phyloP scores from a whole-genome alignment of 225 moss, liverwort and hornwort species.

The Sphagnum contortum region DNA sequence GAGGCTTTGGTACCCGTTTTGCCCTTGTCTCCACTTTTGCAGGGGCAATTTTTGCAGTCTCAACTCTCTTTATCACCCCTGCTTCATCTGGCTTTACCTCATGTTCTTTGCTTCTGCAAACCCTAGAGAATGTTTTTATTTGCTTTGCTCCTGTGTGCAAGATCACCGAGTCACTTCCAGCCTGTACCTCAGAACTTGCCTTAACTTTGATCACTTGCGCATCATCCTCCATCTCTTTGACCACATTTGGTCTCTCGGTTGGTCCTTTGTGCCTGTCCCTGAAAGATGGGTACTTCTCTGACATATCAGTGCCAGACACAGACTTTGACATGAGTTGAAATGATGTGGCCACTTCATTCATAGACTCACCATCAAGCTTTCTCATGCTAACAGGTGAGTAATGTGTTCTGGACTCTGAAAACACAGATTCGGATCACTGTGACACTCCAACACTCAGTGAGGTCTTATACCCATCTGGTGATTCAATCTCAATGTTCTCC shows the following conservation, averaged over 20 bases:
- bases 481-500: conserved; percentile 13
- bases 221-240: conserved; percentile 54
- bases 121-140: neutral
- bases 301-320: conserved; percentile 28
- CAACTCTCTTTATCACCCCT: conserved; percentile 29
- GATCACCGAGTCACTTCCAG: neutral
- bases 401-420: conserved; percentile 1
- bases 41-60: conserved; percentile 31
- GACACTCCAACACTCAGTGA: conserved; percentile 6
- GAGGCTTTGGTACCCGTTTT: conserved; percentile 64
- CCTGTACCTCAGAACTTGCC: neutral
- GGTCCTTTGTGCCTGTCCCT: conserved; percentile 61
- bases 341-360: conserved; percentile 45
- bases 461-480: conserved; percentile 17
- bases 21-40: conserved; percentile 61
- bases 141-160: conserved; percentile 4
- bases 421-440: conserved; percentile 2
- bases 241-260: conserved; percentile 27
- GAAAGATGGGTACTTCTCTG: conserved; percentile 57
- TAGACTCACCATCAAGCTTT: conserved; percentile 10
- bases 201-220: conserved; percentile 2
- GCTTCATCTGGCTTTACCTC: conserved; percentile 20
- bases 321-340: conserved; percentile 57
- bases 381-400: conserved; percentile 19
- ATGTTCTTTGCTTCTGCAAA: neutral